A percentile compares a stretch with the other conserved stretches of the same genome.
Conservation (phyloP, 371 early-diverging fungal species). For the Mortierella sp. region DNA sequence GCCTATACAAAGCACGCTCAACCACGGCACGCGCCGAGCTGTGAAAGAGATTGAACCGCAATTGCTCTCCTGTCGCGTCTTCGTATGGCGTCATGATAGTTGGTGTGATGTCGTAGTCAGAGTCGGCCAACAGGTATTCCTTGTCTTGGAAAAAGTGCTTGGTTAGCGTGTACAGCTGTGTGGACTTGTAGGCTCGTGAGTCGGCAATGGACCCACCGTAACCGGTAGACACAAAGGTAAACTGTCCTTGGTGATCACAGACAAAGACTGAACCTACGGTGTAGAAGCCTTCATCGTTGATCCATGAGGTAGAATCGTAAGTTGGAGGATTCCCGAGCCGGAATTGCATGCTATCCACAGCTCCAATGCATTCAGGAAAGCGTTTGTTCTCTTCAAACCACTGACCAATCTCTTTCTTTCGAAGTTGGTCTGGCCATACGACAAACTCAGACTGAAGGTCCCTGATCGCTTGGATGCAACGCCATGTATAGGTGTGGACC, state of each 20-base stretch:
- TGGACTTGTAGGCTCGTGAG: constrained; percentile 4
- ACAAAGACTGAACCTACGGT: constrained; percentile 10
- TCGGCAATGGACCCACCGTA: constrained; percentile 14
- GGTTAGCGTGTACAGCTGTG: background rate
- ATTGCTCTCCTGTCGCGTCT: background rate
- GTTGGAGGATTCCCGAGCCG: background rate
- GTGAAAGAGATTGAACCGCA: constrained; percentile 5
- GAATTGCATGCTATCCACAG: constrained; percentile 12
- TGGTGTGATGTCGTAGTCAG: background rate
- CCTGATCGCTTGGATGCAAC: constrained; percentile 9
- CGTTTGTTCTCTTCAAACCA: constrained; percentile 3
- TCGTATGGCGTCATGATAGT: constrained; percentile 10
- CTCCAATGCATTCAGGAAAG: constrained; percentile 13
- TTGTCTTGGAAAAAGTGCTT: background rate
- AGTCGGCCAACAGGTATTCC: constrained; percentile 7
- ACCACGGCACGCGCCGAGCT: constrained; percentile 12
- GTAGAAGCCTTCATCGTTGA: constrained; percentile 10
- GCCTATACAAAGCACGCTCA: constrained; percentile 18
- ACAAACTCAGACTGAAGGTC: background rate
- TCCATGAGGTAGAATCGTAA: constrained; percentile 2
- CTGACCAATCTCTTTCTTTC: background rate
- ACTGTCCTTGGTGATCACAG: constrained; percentile 8
- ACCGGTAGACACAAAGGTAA: constrained; percentile 11
- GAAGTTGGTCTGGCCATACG: constrained; percentile 6
- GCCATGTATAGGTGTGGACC: constrained; percentile 12